phyloP scores from a whole-genome alignment of 495 filamentous ascomycete species.

The Aspergillus sparsus region DNA sequence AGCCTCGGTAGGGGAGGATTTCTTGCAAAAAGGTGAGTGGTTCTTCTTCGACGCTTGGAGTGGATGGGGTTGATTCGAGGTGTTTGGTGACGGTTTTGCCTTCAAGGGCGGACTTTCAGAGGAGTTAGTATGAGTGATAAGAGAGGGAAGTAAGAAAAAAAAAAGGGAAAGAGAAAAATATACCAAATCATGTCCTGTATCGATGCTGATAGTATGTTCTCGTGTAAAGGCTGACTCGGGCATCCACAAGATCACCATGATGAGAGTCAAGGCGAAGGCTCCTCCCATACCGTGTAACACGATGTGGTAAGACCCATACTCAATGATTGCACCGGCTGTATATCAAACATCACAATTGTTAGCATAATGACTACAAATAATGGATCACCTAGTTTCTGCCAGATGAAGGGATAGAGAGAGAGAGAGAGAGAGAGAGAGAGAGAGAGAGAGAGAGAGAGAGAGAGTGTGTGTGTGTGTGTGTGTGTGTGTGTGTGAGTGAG shows the following conservation, averaged over 20 bases:
- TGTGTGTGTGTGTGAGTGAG: too few species aligned
- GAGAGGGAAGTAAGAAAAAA: background rate
- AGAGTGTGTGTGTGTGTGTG: too few species aligned
- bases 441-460: too few species aligned
- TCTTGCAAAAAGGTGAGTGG: conserved; percentile 29
- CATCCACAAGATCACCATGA: conserved; percentile 48
- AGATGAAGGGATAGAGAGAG: too few species aligned
- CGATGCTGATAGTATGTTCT: conserved; percentile 37
- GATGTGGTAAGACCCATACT: conserved; percentile 36
- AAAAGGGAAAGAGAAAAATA: background rate
- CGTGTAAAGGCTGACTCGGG: conserved; percentile 44
- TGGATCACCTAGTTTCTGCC: too few species aligned
- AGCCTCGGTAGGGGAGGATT: conserved; percentile 42
- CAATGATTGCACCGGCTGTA: conserved; percentile 36
- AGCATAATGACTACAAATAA: background rate
- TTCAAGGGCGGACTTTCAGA: conserved; percentile 23
- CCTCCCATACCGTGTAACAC: conserved; percentile 44
- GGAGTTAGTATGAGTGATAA: background rate
- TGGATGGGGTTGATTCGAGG: conserved; percentile 22
- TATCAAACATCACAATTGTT: conserved; percentile 1
- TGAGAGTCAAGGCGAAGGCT: conserved; percentile 37
- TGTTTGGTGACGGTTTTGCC: conserved; percentile 31
- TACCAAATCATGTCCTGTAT: conserved; percentile 34
- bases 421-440: too few species aligned
- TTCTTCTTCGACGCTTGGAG: conserved; percentile 9